A percentile compares a stretch with the other conserved stretches of the same genome.
Evolutionary conservation across 2,329 filamentous ascomycete species (phyloP).

Genomic region (Verruconis gallopava): DNA sequence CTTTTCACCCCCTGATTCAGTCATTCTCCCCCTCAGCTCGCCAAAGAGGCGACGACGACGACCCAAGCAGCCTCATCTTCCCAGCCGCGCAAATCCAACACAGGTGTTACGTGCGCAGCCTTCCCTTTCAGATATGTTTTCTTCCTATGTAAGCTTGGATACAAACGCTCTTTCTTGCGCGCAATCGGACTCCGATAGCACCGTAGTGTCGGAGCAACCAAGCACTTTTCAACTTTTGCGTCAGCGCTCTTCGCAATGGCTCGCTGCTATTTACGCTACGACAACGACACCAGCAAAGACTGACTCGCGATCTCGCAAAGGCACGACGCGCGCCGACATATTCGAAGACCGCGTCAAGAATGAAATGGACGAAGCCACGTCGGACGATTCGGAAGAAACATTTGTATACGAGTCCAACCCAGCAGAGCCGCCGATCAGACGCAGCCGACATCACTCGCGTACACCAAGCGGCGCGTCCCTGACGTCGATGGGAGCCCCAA

Average conservation of each 20-base stretch:
- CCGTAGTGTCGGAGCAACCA: too few relatives aligned
- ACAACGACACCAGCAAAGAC: constrained; percentile 2
- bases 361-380: constrained; percentile 89
- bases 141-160: too few relatives aligned
- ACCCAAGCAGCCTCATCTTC: neutral
- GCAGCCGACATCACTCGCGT: constrained; percentile 75
- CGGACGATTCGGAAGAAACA: constrained; percentile 93
- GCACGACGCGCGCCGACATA: constrained; percentile 90
- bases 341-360: constrained; percentile 96
- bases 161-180: too few relatives aligned
- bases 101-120: neutral
- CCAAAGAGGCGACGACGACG: neutral
- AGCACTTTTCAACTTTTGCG: neutral
- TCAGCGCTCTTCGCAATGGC: neutral
- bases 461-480: constrained; percentile 86
- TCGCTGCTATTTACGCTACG: neutral
- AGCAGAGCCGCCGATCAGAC: constrained; percentile 42
- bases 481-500: constrained; percentile 50
- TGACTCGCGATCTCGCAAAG: constrained; percentile 29
- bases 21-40: neutral
- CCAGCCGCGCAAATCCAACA: neutral
- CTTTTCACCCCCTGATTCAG: neutral
- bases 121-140: neutral
- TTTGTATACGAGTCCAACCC: constrained; percentile 99
- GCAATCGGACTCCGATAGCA: too few relatives aligned